Base-by-base conservation (phyloP, 768 basidiomycete species). In the Lactifluus volemus region DNA sequence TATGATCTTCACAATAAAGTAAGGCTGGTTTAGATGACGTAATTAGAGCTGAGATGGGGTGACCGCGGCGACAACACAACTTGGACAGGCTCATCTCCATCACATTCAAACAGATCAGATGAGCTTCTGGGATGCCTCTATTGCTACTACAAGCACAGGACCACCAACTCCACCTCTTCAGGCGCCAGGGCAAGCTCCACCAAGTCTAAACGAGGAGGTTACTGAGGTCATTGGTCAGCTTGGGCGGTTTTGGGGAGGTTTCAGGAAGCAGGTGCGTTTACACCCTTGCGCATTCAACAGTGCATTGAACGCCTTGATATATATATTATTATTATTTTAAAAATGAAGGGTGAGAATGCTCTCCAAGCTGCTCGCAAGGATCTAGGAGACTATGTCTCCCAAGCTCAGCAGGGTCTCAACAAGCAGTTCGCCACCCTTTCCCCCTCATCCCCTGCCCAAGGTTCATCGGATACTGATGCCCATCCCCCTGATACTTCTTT, bases 201-300 rank as follows among this genome's bases (percentile, higher is more conserved):
- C 71, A 45, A 82, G 78, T 58, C 74, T 97, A 48, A 86, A 95
- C 68, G 88, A 95, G 68, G 93, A 97, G 72, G 90, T 97, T 14
- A 80, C 81, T 2, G 87, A 96, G 68, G 93, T 93, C 25, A 83
- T 95, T 45, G 89, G 89, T n/a, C 87, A 91, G 68, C 76, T 96
- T 12, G 84, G 86, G 32, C 79, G 86, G 54, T 86, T 93, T 70
- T 97, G 94, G 94, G 92, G 92, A 49, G 89, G 91, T 34, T 88
- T 95, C 69, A 83, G 85, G 77, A 89, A 88, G 71, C 92, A 94
- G 84, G 92, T 84, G 67, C 65, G 83, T 68, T 52, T 4, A 21
- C 29, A 8, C 42, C 2, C 12, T 25, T 41, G 1, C 7, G 11
- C 34, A 8, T 52, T 32, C 21, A 8, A 52, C 44, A 25, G 25